Evolutionary conservation across 1,284 basidiomycete genomes (phyloP).

Genomic region (Sporisorium graminicola): DNA sequence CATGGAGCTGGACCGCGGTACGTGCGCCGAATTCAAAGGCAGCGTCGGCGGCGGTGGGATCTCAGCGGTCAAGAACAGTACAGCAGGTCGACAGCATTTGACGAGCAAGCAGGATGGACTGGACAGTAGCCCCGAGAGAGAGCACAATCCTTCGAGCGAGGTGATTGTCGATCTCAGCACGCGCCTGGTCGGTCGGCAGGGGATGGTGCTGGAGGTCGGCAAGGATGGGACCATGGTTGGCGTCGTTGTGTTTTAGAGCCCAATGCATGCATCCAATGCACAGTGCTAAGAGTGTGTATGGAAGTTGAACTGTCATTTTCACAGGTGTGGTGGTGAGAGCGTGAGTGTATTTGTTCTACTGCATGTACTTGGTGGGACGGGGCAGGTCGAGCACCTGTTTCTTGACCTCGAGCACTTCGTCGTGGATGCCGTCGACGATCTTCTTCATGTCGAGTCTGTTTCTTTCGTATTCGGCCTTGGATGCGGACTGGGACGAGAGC

Average conservation of each 20-base stretch:
- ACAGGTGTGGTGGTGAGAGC: not conserved
- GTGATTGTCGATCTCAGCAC: constrained; percentile 47
- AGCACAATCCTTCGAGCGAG: constrained; percentile 20
- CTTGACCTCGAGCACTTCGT: constrained; percentile 51
- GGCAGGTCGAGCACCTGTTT: constrained; percentile 49
- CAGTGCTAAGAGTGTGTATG: not conserved
- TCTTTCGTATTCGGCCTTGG: constrained; percentile 41
- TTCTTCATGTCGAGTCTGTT: constrained; percentile 42
- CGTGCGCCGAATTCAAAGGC: constrained; percentile 41
- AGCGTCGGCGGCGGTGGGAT: not conserved
- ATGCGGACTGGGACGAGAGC: constrained; percentile 25
- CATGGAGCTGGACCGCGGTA: constrained; percentile 50
- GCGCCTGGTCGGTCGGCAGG: constrained; percentile 30
- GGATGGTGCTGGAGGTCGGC: constrained; percentile 45
- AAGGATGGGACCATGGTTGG: constrained; percentile 45
- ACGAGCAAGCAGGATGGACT: constrained; percentile 1
- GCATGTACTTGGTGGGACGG: constrained; percentile 54
- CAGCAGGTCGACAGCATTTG: not conserved
- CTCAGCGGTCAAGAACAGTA: not conserved
- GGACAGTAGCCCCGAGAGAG: constrained; percentile 27
- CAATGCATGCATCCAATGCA: not conserved
- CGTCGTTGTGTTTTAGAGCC: constrained; percentile 37
- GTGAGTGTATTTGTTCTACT: constrained; percentile 14
- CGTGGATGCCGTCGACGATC: constrained; percentile 54
- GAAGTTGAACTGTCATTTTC: not conserved